Percentiles rank a stretch among this genome's conserved stretches.
Evolutionary conservation across 495 filamentous ascomycete genomes (phyloP).

Genomic region (Aspergillus sclerotiicarbonarius): DNA sequence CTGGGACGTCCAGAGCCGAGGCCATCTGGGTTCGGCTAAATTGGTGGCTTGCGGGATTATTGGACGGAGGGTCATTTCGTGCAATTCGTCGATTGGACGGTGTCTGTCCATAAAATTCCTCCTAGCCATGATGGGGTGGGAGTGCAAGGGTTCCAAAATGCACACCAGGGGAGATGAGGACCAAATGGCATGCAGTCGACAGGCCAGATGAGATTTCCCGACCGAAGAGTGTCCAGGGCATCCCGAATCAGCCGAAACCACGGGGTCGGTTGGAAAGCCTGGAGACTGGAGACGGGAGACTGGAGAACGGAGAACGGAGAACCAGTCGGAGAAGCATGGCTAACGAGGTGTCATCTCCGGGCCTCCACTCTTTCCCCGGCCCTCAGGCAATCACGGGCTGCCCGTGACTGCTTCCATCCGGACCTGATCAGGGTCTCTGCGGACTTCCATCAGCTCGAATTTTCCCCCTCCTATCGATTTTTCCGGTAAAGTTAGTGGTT

Average conservation of each 20-base stretch:
- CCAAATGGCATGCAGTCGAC: neutral
- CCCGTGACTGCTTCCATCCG: neutral
- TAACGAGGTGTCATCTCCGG: neutral
- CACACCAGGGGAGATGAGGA: neutral
- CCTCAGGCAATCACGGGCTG: neutral
- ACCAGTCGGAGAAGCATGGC: neutral
- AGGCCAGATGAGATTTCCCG: neutral
- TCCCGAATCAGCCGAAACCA: conserved; percentile 1
- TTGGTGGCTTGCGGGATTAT: neutral
- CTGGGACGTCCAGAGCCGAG: neutral
- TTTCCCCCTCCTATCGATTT: conserved; percentile 1
- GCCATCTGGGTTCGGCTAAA: neutral
- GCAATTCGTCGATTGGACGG: neutral
- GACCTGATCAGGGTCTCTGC: neutral
- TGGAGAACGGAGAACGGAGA: neutral
- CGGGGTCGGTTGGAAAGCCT: conserved; percentile 8
- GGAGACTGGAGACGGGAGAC: neutral
- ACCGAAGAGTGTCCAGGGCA: neutral
- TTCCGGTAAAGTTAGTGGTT: neutral
- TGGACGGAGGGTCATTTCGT: neutral
- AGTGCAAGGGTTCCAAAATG: neutral
- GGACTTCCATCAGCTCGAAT: neutral
- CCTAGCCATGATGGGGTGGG: neutral
- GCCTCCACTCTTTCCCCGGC: neutral
- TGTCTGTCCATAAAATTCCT: neutral